Evolutionary conservation across 345 rosid species (phyloP), one percentile per base, ranked within the genome.

Genomic region (Odontarrhena argentea): DNA sequence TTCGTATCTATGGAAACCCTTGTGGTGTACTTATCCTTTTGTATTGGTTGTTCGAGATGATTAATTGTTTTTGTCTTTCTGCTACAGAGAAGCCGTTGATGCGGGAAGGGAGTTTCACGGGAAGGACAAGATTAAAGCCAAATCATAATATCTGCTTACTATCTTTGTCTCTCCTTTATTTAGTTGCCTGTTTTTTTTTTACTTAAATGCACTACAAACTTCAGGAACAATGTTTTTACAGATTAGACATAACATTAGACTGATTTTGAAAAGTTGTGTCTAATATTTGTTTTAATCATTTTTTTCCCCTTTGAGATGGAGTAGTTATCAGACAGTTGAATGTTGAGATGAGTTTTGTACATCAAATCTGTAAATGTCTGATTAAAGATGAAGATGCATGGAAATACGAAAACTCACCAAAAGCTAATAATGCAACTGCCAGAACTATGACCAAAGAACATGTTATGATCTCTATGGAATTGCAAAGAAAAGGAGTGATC

Each of bases 1-100:
- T 92, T 67, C 34, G 84, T 67, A 7, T 35, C 22, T 18, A 18
- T 18, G 22, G 3, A 51, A 35, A 25, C 47, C 12, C 25, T 35
- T 7, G 7, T 22, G 35, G 43, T 34, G 51, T 47, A 18, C 22
- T 28, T 57, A 30, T 37, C 10, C 8, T 14, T 36, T 35, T 51
- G 9, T 52, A 8, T 63, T 0, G 32, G 3, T 2, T 38, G 45
- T 45, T 28, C 48, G 4, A 25, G 25, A 54, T 36, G 7, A 26
- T 28, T 43, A 30, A 67, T 42, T 18, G 10, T 3, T 13, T 37
- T 8, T 25, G 3, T 50, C 6, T 13, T 51, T 75, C 9, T 36
- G 59, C 60, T 61, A 47, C 91, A 85, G 97, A 81, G 88, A 87
- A 76, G 86, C 97, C 0, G 95, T 86, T n/a, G 89, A 85, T 24